Base-by-base conservation (phyloP, 1,139 yeast genomes). In the Lodderomyces jiufengensis region DNA sequence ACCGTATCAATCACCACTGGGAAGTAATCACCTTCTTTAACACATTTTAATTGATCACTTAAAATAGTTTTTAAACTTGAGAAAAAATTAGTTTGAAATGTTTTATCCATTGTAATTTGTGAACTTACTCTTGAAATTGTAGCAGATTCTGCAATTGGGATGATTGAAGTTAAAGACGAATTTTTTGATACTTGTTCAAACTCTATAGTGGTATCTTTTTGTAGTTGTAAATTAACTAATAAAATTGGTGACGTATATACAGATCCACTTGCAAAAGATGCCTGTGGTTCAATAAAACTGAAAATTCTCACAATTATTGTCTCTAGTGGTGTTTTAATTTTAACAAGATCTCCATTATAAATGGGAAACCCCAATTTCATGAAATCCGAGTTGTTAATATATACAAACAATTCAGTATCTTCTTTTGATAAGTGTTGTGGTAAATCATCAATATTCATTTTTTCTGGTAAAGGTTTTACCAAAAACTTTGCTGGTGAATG, bases 1-100 rank as follows among this genome's bases (percentile, higher is more conserved):
- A 78, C 59, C 0, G 94, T 72, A 53, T 90, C 96, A 29, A 92
- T 72, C 0, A 85, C 76, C 3, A 92, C 78, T 0, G 95, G 92
- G 33, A 92, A 73, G 29, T 80, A 54, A 51, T 87, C 95, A 21
- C 78, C 80, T 13, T 65, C 55, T 24, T 66, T 65, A 1, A 88
- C 78, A 7, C 85, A 65, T 40, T 95, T 74, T 31, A 69, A 61
- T 26, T 66, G 66, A 1, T 61, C 52, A 43, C 83, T 83, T 52
- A 92, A 84, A 40, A 76, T 71, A 0, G 73, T 53, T 51, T 84
- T 75, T 45, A 87, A 62, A 36, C 82, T 79, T 5, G 79, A 62
- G 37, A 84, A 66, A 50, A 86, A 79, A 35, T 80, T 68, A 42
- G 73, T 75, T 54, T 88, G 94, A 48, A 70, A 72, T 0, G 79